phyloP scores from a whole-genome alignment of 352 stramenopile genomes.

The Phytopythium delawarense region DNA sequence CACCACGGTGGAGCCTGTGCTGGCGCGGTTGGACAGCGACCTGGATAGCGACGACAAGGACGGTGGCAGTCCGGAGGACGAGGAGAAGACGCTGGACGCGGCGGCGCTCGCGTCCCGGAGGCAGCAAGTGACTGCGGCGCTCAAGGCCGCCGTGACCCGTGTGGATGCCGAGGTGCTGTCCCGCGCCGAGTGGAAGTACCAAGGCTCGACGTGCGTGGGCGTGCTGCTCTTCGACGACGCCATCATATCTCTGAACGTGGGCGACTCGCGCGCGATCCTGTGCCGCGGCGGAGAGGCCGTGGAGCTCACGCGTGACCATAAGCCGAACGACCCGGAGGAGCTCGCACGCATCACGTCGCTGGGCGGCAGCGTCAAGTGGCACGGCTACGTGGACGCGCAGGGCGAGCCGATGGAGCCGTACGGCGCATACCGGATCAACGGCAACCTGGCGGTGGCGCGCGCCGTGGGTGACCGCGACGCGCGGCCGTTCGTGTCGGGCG shows the following conservation, averaged over 20 bases:
- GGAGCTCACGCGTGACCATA: slow-evolving; percentile 86
- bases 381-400: slow-evolving; percentile 79
- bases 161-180: slow-evolving; percentile 58
- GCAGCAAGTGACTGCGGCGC: slow-evolving; percentile 30
- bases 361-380: slow-evolving; percentile 88
- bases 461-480: slow-evolving; percentile 89
- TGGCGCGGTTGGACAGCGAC: slow-evolving; percentile 43
- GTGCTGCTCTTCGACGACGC: slow-evolving; percentile 74
- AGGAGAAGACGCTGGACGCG: slow-evolving; percentile 18
- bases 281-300: slow-evolving; percentile 72
- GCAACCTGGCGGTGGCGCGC: slow-evolving; percentile 88
- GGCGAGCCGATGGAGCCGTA: slow-evolving; percentile 87
- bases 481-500: slow-evolving; percentile 78
- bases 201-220: slow-evolving; percentile 72
- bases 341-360: slow-evolving; percentile 66
- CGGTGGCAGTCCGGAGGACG: background rate
- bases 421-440: slow-evolving; percentile 90
- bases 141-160: slow-evolving; percentile 41
- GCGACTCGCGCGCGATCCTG: slow-evolving; percentile 93
- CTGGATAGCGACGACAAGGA: slow-evolving; percentile 31
- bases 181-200: slow-evolving; percentile 72
- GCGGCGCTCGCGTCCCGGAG: slow-evolving; percentile 20
- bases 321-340: slow-evolving; percentile 85
- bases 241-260: slow-evolving; percentile 90
- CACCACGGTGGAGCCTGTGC: slow-evolving; percentile 37